Evolutionary conservation across 225 moss, liverwort and hornwort species (phyloP), one percentile per base, ranked within the genome.

Genomic region (Physcomitrellopsis africana): DNA sequence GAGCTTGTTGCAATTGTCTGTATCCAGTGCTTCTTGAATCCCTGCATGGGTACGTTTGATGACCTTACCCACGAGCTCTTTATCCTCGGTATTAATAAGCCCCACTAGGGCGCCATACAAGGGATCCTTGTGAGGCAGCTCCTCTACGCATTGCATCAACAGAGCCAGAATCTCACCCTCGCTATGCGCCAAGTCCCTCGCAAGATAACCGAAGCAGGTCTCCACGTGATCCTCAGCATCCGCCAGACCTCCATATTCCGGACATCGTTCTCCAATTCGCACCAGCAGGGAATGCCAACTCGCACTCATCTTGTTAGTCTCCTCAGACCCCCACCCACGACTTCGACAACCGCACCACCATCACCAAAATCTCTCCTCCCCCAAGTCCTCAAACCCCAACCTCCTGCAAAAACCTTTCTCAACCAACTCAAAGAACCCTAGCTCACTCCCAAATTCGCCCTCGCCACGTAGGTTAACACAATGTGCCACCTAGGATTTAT

Each of bases 211-310:
- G 65, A 92, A 87, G 90, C 99, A 99, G 1, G 93, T 95, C 81
- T 99, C 97, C 74, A 99, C 95, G 72, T 99, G 99, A 72, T 93
- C 99, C 86, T 99, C 93, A 15, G 92, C 99, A 76, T 95, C 99
- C 59, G 95, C 92, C 37, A 93, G 85, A 42, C 90, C 92, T 18
- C 93, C 99, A 68, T 99, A 95, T 80, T 95, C 93, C 18, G 81
- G 77, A 69, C 95, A 95, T 74, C 90, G 85, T 83, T 99, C 99
- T 16, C 99, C 99, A 14, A 99, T 95, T 83, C 95, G 79, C 77
- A 95, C 93, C 79, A 99, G 86, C 67, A 99, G 81, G 18, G 99
- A 93, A 85, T 95, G 93, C 95, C 95, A 99, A 75, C 92, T 93
- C 63, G 87, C 84, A 84, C 89, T 89, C 96, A 96, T 96, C 75